Conservation (phyloP, 345 rosid species). For the Corchorus capsularis region DNA sequence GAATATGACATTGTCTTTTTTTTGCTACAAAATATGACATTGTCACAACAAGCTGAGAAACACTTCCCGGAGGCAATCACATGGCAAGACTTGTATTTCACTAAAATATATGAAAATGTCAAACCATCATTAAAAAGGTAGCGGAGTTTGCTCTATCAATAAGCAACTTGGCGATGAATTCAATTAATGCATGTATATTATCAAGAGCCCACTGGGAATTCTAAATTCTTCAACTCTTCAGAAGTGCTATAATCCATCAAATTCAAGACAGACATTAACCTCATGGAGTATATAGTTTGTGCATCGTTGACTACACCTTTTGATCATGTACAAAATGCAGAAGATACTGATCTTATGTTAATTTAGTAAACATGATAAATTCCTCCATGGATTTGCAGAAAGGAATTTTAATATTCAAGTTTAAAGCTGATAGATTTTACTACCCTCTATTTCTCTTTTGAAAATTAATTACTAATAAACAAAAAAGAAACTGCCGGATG, state of each 20-base stretch:
- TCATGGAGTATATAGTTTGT: background rate
- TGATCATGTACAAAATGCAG: background rate
- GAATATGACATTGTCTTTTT: background rate
- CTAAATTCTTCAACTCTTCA: no score
- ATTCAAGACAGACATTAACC: background rate
- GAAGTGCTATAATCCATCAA: no score
- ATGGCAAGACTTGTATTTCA: conserved; percentile 22
- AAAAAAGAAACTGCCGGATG: background rate
- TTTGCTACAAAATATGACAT: background rate
- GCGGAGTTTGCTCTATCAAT: conserved; percentile 4
- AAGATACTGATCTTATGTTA: background rate
- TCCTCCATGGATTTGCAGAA: background rate
- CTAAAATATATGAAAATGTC: conserved; percentile 6
- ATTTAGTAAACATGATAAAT: background rate
- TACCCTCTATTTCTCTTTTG: background rate
- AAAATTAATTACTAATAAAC: background rate
- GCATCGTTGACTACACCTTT: background rate
- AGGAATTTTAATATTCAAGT: background rate
- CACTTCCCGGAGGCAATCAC: background rate
- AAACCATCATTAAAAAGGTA: background rate
- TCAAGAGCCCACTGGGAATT: no score
- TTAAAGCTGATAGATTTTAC: background rate
- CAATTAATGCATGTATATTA: background rate
- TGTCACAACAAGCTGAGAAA: background rate
- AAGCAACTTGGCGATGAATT: background rate